phyloP scores from a whole-genome alignment of 2,329 filamentous ascomycete species.

The Dactylellina sp. region DNA sequence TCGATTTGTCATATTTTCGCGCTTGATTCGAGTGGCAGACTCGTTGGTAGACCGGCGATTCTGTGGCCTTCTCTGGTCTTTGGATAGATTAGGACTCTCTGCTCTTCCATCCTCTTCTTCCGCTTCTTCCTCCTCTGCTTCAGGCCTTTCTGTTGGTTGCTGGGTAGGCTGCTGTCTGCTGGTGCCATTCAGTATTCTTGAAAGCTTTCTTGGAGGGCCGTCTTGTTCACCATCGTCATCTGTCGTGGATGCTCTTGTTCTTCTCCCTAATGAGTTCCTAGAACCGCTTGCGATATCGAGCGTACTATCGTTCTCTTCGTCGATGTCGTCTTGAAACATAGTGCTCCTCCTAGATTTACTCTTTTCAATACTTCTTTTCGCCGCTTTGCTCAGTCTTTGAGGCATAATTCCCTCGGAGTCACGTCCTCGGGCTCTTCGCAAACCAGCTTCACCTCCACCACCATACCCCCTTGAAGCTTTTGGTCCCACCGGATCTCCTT shows the following conservation, averaged over 20 bases:
- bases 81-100: not conserved
- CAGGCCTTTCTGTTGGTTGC: too few species aligned
- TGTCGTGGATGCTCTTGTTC: slow-evolving; percentile 8
- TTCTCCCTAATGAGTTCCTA: slow-evolving; percentile 39
- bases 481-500: slow-evolving; percentile 42
- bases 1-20: slow-evolving; percentile 15
- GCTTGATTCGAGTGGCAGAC: slow-evolving; percentile 13
- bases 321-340: slow-evolving; percentile 25
- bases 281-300: not conserved
- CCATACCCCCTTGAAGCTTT: slow-evolving; percentile 17
- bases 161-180: slow-evolving; percentile 1
- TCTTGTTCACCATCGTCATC: slow-evolving; percentile 30
- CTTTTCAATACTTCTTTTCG: slow-evolving; percentile 40
- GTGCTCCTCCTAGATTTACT: slow-evolving; percentile 43
- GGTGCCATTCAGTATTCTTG: slow-evolving; percentile 30
- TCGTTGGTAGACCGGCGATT: not conserved
- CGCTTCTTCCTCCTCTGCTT: slow-evolving; percentile 11
- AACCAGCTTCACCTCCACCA: slow-evolving; percentile 19
- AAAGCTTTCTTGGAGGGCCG: slow-evolving; percentile 37
- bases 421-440: slow-evolving; percentile 38
- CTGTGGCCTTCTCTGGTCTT: not conserved
- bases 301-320: slow-evolving; percentile 13
- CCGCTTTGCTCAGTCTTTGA: slow-evolving; percentile 47
- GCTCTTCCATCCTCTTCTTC: not conserved
- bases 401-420: slow-evolving; percentile 48